Base-by-base conservation (phyloP, 2,329 filamentous ascomycete species). In the Pestalotiopsis sp. region DNA sequence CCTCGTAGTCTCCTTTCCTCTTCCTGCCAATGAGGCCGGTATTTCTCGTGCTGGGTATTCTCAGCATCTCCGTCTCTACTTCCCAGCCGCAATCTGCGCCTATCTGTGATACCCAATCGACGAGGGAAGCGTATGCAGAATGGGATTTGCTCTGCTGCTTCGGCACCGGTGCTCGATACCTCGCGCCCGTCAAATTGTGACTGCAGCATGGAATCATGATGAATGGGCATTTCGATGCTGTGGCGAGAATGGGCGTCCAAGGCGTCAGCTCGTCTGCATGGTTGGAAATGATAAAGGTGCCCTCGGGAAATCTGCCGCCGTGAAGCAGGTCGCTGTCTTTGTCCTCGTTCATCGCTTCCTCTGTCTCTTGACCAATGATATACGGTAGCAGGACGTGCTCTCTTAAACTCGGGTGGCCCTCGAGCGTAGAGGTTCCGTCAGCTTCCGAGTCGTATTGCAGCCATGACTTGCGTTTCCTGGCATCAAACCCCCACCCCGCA, bases 121-220 rank as follows among this genome's bases (percentile, higher is more conserved):
- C 94, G 17, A 99, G 86, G 2, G 92, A 92, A 0, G 93, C 91
- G 79, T 97, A 98, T 31, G 92, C 91, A 4, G 94, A 97, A 12
- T 85, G 85, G 20, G 81, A 76, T 71, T 86, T 86, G 61, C 78
- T 77, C 73, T 83, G 83, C 68, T 84, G 81, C 63, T 83, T 84
- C 2, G 88, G 87, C 9, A 84, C 81, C 9, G 87, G 85, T 17
- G 93, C 92, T 20, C 96, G 90, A 78, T 92, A 96, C 69, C 82
- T 85, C 27, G 89, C 87, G 1, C 96, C 96, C 0, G 90, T 89
- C 2, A 99, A 89, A 69, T 92, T 88, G 81, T 98, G 94, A 72
- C 93, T 97, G 82, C 96, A 99, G 83, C 96, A 99, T 1, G 96
- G 96, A 59, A 99, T 97, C 73, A 93, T 92, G 70, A 99, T 89